phyloP scores from a whole-genome alignment of 2,329 filamentous ascomycete species.

The Colletotrichum liaoningense region DNA sequence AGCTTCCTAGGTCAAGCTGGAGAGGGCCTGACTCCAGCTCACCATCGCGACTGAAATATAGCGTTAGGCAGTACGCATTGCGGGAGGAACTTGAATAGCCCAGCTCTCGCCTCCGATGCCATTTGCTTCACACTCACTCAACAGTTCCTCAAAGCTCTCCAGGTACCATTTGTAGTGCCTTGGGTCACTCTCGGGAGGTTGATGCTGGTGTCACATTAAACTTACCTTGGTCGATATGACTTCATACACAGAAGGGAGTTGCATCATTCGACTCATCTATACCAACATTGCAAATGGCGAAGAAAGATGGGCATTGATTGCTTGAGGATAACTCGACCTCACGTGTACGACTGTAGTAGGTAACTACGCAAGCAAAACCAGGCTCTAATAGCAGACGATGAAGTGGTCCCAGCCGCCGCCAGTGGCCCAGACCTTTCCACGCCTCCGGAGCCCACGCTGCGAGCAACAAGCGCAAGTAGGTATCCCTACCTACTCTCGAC shows the following conservation, averaged over 20 bases:
- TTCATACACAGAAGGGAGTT: neutral
- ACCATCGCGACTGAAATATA: neutral
- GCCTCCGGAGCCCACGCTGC: neutral
- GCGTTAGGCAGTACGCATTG: neutral
- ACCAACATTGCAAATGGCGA: neutral
- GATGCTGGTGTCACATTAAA: neutral
- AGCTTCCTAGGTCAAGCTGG: neutral
- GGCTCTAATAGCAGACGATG: neutral
- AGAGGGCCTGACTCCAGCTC: neutral
- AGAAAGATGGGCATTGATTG: too few species aligned
- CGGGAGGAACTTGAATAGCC: too few species aligned
- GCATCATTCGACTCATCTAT: neutral
- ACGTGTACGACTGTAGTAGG: neutral
- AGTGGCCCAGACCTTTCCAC: neutral
- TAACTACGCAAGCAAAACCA: too few species aligned
- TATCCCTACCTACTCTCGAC: neutral
- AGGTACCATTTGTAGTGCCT: neutral
- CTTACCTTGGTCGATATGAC: neutral
- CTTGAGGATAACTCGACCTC: neutral
- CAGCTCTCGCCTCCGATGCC: slow-evolving; percentile 1
- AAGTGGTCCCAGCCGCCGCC: neutral
- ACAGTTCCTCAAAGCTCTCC: neutral
- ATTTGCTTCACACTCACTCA: neutral
- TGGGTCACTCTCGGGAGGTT: slow-evolving; percentile 6
- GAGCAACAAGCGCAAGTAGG: neutral